Percentiles rank a stretch among this genome's conserved stretches.
These are phyloP conservation scores for Cetraspora pellucida DNA, from an alignment of 192 early-diverging fungal species.

Conservation along the genomic window DNA sequence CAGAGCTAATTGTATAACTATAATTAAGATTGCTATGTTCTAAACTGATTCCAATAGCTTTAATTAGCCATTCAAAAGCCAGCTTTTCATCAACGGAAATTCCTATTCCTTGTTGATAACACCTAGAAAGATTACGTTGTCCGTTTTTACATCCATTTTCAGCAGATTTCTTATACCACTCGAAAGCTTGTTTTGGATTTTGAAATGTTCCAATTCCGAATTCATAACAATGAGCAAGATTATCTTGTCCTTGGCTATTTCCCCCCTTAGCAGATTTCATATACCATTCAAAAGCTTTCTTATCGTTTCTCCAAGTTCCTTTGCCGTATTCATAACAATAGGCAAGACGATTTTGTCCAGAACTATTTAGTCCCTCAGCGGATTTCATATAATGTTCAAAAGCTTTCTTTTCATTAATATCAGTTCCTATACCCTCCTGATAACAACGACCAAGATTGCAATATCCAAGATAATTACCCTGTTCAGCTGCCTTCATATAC, in stretches of 20 bases:
- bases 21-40: too few relatives aligned
- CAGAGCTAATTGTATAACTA: too few relatives aligned
- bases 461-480: slow-evolving; percentile 56
- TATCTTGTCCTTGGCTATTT: slow-evolving; percentile 55
- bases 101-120: too few relatives aligned
- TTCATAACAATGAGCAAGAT: slow-evolving; percentile 59
- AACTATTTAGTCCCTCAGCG: not conserved
- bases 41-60: too few relatives aligned
- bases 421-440: slow-evolving; percentile 60
- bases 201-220: slow-evolving; percentile 64
- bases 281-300: slow-evolving; percentile 63
- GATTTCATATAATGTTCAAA: slow-evolving; percentile 58
- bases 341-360: slow-evolving; percentile 77
- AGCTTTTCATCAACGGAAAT: too few relatives aligned
- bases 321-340: slow-evolving; percentile 81
- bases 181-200: slow-evolving; percentile 57
- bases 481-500: slow-evolving; percentile 54
- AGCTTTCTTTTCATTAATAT: slow-evolving; percentile 48
- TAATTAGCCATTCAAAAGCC: too few relatives aligned
- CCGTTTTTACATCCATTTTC: slow-evolving; percentile 37
- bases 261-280: slow-evolving; percentile 53
- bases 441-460: slow-evolving; percentile 63
- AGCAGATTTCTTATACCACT: slow-evolving; percentile 55
- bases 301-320: slow-evolving; percentile 40
- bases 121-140: too few relatives aligned